Base-by-base conservation (phyloP, 1,284 basidiomycete species). In the Cutaneotrichosporon spelunceum region DNA sequence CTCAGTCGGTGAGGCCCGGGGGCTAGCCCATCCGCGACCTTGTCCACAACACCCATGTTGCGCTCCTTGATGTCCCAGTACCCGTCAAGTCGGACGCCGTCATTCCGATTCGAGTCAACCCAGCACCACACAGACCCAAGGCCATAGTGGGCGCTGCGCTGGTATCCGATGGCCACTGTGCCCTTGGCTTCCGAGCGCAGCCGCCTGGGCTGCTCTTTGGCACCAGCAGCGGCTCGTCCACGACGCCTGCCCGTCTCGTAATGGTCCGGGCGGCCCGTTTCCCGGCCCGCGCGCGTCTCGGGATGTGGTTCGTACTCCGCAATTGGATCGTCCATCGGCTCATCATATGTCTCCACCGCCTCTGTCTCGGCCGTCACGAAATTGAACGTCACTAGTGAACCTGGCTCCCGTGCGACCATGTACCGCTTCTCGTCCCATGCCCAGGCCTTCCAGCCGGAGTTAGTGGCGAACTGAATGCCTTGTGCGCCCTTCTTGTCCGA, bases 111-210 rank as follows among this genome's bases (percentile, higher is more conserved):
- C 1, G 70, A 70, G 52, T 72, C 76, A 36, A 72, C 68, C 76
- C 76, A 78, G 59, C 78, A 79, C 54, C 71, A 65, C 21, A 76
- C 67, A n/a, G 63, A 72, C 1, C 78, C 78, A 24, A 79, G 53
- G 2, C 77, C 76, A 61, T 76, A 79, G n/a, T 66, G 69, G 13
- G 57, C 48, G n/a, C 49, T 53, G 27, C 72, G 63, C 52, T 73
- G 74, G 64, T 75, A 76, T 11, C 68, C 73, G 47, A 78, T 69
- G n/a, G 70, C 64, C 29, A 78, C 70, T 14, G 70, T 66, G 55
- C 72, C 66, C 14, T 62, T 50, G 16, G 39, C 53, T 27, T 11
- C 45, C 21, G 36, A 8, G 24, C 27, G 19, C 13, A 21, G 26
- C 19, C 34, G 47, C 34, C 14, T n/a, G 21, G 24, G 23, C 44